Evolutionary conservation across 2,329 filamentous ascomycete genomes (phyloP).

Genomic region (Trichocomaceae sp.): DNA sequence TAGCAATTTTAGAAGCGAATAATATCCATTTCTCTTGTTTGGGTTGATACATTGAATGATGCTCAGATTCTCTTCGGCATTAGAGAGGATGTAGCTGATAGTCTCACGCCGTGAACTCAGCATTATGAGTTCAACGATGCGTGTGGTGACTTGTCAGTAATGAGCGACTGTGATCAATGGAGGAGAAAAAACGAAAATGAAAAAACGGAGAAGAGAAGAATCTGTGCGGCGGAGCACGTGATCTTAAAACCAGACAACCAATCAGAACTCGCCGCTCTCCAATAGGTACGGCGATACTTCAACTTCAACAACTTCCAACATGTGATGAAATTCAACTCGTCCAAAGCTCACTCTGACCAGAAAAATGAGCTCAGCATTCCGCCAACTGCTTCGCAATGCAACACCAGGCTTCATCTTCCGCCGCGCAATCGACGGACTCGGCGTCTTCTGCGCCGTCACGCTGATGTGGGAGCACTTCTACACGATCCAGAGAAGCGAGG

Average conservation of each 20-base stretch:
- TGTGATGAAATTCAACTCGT: neutral
- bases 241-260: neutral
- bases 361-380: constrained; percentile 27
- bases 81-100: neutral
- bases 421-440: constrained; percentile 26
- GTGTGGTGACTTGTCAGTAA: no score
- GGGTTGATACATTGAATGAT: neutral
- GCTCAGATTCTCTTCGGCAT: neutral
- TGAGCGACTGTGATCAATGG: no score
- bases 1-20: constrained; percentile 48
- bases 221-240: constrained; percentile 6
- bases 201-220: constrained; percentile 1
- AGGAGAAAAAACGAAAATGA: constrained; percentile 2
- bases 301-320: constrained; percentile 1
- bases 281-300: neutral
- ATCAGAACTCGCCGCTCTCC: neutral
- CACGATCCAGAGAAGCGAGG: constrained; percentile 54
- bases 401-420: constrained; percentile 22
- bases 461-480: constrained; percentile 53
- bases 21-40: no score
- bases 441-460: constrained; percentile 31
- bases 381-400: constrained; percentile 20
- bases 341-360: neutral
- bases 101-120: neutral
- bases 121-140: constrained; percentile 3